These are phyloP conservation scores for Neoconidiobolus thromboides DNA, from an alignment of 371 early-diverging fungal genomes.

Conservation along the genomic window DNA sequence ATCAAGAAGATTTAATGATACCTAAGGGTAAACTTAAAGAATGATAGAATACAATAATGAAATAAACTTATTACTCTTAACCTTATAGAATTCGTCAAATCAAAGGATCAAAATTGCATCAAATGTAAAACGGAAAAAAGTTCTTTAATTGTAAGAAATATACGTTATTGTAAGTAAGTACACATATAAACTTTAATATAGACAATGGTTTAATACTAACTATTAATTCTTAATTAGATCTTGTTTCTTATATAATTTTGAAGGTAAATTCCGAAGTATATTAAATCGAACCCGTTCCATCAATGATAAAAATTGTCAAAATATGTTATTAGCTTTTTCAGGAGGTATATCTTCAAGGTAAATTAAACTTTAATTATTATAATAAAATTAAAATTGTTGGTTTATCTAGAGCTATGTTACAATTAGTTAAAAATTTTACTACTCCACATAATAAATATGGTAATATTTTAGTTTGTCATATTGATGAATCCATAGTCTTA, in stretches of 20 bases:
- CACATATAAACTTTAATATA: neutral
- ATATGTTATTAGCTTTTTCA: neutral
- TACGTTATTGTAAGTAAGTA: neutral
- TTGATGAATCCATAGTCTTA: slow-evolving; percentile 1
- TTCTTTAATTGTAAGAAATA: neutral
- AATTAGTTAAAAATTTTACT: neutral
- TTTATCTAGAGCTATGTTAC: neutral
- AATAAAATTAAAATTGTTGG: neutral
- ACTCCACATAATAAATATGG: neutral
- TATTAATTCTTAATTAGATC: neutral
- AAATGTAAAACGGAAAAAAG: neutral
- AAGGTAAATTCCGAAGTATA: slow-evolving; percentile 3
- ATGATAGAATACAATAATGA: too few species aligned
- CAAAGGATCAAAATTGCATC: neutral
- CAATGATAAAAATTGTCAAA: neutral
- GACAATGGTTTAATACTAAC: neutral
- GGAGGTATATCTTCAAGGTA: slow-evolving; percentile 3
- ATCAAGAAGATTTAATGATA: too few species aligned
- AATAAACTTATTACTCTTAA: too few species aligned
- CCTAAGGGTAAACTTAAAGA: too few species aligned
- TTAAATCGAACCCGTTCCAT: neutral
- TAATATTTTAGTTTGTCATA: neutral
- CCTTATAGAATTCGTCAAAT: too few species aligned
- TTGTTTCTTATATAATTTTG: neutral
- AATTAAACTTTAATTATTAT: neutral